phyloP scores from a whole-genome alignment of 2,329 filamentous ascomycete genomes.

The Phyllosticta citrichinensis region DNA sequence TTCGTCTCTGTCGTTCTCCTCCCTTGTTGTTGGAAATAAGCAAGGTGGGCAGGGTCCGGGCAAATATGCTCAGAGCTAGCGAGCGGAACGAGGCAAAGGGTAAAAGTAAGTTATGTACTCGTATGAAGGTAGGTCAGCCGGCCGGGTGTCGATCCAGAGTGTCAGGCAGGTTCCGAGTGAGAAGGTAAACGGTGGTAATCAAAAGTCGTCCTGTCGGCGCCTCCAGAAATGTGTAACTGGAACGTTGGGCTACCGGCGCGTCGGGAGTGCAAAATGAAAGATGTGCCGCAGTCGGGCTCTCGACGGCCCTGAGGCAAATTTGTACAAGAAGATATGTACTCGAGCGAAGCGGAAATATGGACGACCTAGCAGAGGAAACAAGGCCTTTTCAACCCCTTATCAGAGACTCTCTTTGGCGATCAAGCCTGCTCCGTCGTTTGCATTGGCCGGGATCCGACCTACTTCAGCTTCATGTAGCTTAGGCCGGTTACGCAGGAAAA shows the following conservation, averaged over 20 bases:
- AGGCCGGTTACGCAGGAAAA: not conserved
- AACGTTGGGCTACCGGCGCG: not conserved
- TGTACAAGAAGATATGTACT: not conserved
- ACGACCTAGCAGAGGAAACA: not conserved
- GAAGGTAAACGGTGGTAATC: not conserved
- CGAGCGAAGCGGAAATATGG: not conserved
- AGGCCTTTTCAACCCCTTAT: not conserved
- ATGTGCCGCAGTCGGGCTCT: not conserved
- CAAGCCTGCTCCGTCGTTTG: not conserved
- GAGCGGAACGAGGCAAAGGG: not conserved
- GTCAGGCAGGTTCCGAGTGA: not conserved
- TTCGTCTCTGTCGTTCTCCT: not conserved
- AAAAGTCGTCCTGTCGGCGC: no score
- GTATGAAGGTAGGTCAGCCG: not conserved
- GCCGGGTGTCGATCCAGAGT: not conserved
- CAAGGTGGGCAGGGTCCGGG: not conserved
- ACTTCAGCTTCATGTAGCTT: not conserved
- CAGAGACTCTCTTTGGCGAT: not conserved
- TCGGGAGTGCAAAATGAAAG: not conserved
- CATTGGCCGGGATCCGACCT: not conserved
- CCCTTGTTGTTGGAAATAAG: not conserved
- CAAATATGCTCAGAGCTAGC: not conserved
- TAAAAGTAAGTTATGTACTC: not conserved
- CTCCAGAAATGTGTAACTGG: not conserved
- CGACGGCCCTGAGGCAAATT: not conserved